Evolutionary conservation across 192 early-diverging fungal genomes (phyloP).

Genomic region (Podila clonocystis): DNA sequence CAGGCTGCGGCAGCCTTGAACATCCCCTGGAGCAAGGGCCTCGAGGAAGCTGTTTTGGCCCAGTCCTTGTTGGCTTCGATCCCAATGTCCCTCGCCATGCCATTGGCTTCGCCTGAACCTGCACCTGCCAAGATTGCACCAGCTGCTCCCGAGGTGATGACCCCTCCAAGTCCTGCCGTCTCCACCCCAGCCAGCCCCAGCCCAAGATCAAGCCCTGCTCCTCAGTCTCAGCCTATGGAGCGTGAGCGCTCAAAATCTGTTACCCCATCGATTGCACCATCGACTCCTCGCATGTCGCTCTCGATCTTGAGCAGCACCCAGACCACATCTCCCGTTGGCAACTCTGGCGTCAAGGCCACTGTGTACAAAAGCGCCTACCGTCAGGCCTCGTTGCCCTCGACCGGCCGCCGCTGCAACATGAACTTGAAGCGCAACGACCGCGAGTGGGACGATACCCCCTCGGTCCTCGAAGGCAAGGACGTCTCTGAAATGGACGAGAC

Average conservation of each 20-base stretch:
- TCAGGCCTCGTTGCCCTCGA: constrained; percentile 14
- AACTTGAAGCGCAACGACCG: constrained; percentile 38
- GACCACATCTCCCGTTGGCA: constrained; percentile 22
- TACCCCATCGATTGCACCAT: constrained; percentile 25
- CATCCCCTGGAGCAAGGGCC: constrained; percentile 50
- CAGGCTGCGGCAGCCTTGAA: constrained; percentile 51
- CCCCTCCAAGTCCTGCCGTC: constrained; percentile 12
- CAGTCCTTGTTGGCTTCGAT: constrained; percentile 52
- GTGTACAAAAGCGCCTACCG: constrained; percentile 49
- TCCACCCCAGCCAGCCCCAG: constrained; percentile 16
- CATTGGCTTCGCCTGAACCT: not conserved
- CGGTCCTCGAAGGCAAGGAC: constrained; percentile 50
- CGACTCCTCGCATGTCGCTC: constrained; percentile 38
- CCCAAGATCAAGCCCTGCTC: constrained; percentile 15
- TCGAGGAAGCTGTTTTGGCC: constrained; percentile 46
- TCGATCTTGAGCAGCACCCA: constrained; percentile 49
- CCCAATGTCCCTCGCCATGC: constrained; percentile 38
- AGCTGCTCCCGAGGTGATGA: not conserved
- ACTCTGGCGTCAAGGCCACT: constrained; percentile 28
- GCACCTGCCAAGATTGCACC: not conserved
- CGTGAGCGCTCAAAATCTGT: constrained; percentile 17
- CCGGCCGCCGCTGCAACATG: constrained; percentile 6
- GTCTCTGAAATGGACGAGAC: constrained; percentile 54
- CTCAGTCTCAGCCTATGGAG: constrained; percentile 5
- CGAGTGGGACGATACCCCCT: constrained; percentile 23